Conservation (phyloP, 441 rosid genomes). For the Mallotus japonicus region DNA sequence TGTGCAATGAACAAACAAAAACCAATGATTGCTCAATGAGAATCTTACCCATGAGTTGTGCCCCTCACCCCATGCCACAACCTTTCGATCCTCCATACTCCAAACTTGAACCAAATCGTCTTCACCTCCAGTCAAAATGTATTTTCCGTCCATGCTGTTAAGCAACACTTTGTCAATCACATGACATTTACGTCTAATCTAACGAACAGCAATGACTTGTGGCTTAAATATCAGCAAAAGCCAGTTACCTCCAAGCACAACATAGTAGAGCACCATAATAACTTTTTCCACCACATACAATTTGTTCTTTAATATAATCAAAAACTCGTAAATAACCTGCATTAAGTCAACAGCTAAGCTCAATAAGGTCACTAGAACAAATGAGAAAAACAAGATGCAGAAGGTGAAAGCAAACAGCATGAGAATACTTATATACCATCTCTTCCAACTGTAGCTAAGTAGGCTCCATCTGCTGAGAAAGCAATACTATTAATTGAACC, state of each 20-base stretch:
- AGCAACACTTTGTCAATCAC: constrained; percentile 12
- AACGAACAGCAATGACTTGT: neutral
- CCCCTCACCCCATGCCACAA: constrained; percentile 99
- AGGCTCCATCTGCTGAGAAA: constrained; percentile 78
- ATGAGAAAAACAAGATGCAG: constrained; percentile 13
- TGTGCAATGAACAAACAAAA: constrained; percentile 1
- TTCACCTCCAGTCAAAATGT: constrained; percentile 96
- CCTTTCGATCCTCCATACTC: constrained; percentile 98
- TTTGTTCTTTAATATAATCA: constrained; percentile 83
- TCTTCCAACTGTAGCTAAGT: constrained; percentile 95
- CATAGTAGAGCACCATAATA: constrained; percentile 91
- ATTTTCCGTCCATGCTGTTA: constrained; percentile 92
- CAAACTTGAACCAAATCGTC: constrained; percentile 98
- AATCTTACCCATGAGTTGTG: constrained; percentile 95
- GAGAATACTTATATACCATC: constrained; percentile 56
- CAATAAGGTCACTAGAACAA: constrained; percentile 13
- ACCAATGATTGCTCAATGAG: constrained; percentile 1
- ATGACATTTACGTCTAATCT: neutral
- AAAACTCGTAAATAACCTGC: constrained; percentile 85
- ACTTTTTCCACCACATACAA: constrained; percentile 91
- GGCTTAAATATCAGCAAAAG: neutral
- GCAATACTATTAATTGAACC: constrained; percentile 85
- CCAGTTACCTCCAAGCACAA: constrained; percentile 91
- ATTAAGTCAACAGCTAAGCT: constrained; percentile 24
- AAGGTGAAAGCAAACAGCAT: neutral